These are phyloP conservation scores for Lactarius hengduanensis DNA, from an alignment of 768 basidiomycete species.

Conservation along the genomic window DNA sequence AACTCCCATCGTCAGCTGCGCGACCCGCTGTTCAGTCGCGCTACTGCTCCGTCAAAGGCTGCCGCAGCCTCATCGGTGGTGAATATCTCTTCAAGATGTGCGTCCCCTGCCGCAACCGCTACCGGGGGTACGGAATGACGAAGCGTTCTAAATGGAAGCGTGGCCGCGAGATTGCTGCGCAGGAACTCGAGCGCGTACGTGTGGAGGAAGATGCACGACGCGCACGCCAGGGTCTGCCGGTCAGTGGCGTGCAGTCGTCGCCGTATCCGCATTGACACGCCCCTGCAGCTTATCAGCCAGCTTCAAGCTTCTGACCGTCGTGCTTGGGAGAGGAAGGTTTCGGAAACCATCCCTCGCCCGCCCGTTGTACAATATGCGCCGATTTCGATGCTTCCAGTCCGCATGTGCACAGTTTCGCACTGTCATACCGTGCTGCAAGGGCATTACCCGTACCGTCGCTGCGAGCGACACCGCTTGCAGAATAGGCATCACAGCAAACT, in stretches of 20 bases:
- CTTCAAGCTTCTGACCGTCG: constrained; percentile 29
- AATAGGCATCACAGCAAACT: constrained; percentile 53
- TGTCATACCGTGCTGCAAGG: constrained; percentile 52
- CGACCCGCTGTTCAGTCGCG: constrained; percentile 34
- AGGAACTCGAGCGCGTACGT: constrained; percentile 40
- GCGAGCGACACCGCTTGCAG: constrained; percentile 56
- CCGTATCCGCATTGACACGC: constrained; percentile 8
- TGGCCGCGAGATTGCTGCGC: constrained; percentile 44
- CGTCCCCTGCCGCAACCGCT: constrained; percentile 45
- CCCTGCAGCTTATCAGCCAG: constrained; percentile 38
- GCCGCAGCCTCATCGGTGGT: constrained; percentile 47
- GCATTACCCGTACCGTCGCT: constrained; percentile 50
- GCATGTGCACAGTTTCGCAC: constrained; percentile 59
- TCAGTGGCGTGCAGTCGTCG: constrained; percentile 30
- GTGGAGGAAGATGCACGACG: constrained; percentile 42
- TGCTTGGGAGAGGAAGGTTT: constrained; percentile 28
- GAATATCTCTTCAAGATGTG: constrained; percentile 34
- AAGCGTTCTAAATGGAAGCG: constrained; percentile 55
- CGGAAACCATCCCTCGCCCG: constrained; percentile 18
- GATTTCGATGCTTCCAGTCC: constrained; percentile 36
- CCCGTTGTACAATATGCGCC: constrained; percentile 22
- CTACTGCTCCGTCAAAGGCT: constrained; percentile 55
- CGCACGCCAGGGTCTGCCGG: constrained; percentile 38
- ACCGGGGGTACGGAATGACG: constrained; percentile 52
- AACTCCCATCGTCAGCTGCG: neutral